These are phyloP conservation scores for Fomitopsis serialis DNA, from an alignment of 768 basidiomycete genomes.

Conservation along the genomic window DNA sequence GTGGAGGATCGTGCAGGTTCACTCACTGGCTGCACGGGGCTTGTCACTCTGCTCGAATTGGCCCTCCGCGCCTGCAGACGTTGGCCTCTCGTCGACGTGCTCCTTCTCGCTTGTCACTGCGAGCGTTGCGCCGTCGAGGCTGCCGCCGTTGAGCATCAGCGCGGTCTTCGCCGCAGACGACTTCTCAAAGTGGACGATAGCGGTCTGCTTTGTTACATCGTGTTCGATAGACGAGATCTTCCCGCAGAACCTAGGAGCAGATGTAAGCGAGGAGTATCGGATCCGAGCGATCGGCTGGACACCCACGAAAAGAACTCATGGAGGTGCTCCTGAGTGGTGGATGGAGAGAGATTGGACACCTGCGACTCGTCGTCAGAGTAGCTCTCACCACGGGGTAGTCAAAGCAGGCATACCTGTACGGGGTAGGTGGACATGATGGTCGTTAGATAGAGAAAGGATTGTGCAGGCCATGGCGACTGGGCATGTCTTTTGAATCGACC, in stretches of 20 bases:
- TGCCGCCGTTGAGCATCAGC: slow-evolving; percentile 75
- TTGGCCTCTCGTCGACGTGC: slow-evolving; percentile 44
- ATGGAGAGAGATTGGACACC: slow-evolving; percentile 68
- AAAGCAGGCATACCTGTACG: slow-evolving; percentile 11
- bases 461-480: neutral
- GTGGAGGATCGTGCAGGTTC: neutral
- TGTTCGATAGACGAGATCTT: slow-evolving; percentile 70
- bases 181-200: slow-evolving; percentile 84
- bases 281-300: neutral
- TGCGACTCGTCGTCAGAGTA: slow-evolving; percentile 20
- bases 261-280: slow-evolving; percentile 3
- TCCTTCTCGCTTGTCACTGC: slow-evolving; percentile 64
- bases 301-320: slow-evolving; percentile 78
- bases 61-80: slow-evolving; percentile 31
- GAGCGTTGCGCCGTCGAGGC: slow-evolving; percentile 67
- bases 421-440: slow-evolving; percentile 18
- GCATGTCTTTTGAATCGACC: neutral
- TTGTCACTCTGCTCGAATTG: slow-evolving; percentile 83
- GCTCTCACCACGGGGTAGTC: neutral
- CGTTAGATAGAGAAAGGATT: neutral
- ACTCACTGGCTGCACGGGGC: slow-evolving; percentile 78
- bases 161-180: slow-evolving; percentile 80
- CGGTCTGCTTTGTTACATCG: slow-evolving; percentile 41
- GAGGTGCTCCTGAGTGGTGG: slow-evolving; percentile 63
- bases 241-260: slow-evolving; percentile 71